Evolutionary conservation across 2,329 filamentous ascomycete species (phyloP).

Genomic region (Nothomitra cinnamomea): DNA sequence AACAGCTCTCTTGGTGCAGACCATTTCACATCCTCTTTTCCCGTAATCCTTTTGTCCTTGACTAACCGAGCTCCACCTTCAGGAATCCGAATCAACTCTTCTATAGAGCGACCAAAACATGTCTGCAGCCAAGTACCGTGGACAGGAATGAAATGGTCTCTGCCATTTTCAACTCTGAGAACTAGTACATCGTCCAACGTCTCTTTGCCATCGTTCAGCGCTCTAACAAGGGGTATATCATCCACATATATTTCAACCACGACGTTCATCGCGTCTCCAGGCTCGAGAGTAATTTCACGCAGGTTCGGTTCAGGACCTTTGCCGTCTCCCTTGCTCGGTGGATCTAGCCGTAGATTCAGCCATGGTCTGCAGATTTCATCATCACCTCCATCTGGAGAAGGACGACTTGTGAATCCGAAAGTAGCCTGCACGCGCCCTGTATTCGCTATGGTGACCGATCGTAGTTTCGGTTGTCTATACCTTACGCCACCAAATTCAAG

Average conservation of each 20-base stretch:
- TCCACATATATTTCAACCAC: slow-evolving; percentile 51
- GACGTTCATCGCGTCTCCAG: slow-evolving; percentile 65
- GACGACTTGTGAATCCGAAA: slow-evolving; percentile 64
- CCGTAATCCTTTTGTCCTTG: slow-evolving; percentile 18
- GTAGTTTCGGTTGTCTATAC: slow-evolving; percentile 47
- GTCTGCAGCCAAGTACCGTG: slow-evolving; percentile 65
- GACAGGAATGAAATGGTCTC: slow-evolving; percentile 82
- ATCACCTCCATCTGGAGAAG: slow-evolving; percentile 29
- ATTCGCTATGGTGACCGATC: slow-evolving; percentile 73
- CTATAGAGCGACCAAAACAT: slow-evolving; percentile 70
- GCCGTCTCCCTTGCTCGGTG: slow-evolving; percentile 24
- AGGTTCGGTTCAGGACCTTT: slow-evolving; percentile 17
- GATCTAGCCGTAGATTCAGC: slow-evolving; percentile 51
- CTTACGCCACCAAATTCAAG: slow-evolving; percentile 65
- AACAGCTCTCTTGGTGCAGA: slow-evolving; percentile 83
- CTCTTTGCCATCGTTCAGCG: slow-evolving; percentile 50
- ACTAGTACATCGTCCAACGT: slow-evolving; percentile 75
- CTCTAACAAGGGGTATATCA: slow-evolving; percentile 43
- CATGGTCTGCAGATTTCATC: slow-evolving; percentile 27
- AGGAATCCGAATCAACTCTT: slow-evolving; percentile 72
- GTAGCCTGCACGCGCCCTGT: slow-evolving; percentile 69
- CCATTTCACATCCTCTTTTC: slow-evolving; percentile 20
- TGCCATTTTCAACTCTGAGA: slow-evolving; percentile 62
- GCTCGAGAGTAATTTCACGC: slow-evolving; percentile 50
- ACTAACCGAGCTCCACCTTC: slow-evolving; percentile 61